Percentiles rank a stretch among this genome's conserved stretches.
Evolutionary conservation across 2,329 filamentous ascomycete species (phyloP).

Genomic region (Capronia epimyces): DNA sequence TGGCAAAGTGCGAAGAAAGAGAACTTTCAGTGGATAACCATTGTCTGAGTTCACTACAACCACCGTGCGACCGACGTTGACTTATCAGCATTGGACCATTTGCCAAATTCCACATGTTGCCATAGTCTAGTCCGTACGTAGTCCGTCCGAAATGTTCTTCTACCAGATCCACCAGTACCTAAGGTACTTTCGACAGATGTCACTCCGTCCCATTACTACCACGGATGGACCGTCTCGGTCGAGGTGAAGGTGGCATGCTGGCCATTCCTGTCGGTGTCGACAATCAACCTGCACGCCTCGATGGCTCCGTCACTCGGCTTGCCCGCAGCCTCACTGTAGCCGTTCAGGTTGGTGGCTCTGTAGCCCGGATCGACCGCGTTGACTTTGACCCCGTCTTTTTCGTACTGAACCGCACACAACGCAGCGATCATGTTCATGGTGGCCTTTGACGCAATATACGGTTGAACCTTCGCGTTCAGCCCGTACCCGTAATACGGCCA

Average conservation of each 20-base stretch:
- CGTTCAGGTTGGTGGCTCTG: slow-evolving; percentile 18
- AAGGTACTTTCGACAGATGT: too few relatives aligned
- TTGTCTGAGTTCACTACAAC: too few relatives aligned
- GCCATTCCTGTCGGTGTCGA: slow-evolving; percentile 15
- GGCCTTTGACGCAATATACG: slow-evolving; percentile 18
- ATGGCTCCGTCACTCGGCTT: slow-evolving; percentile 11
- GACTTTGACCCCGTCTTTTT: slow-evolving; percentile 24
- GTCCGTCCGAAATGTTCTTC: too few relatives aligned
- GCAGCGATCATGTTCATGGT: slow-evolving; percentile 22
- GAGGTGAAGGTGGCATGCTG: slow-evolving; percentile 13
- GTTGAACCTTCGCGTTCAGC: slow-evolving; percentile 3
- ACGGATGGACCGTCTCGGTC: slow-evolving; percentile 5
- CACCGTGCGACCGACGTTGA: too few relatives aligned
- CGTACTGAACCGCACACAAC: slow-evolving; percentile 12
- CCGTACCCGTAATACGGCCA: slow-evolving; percentile 6
- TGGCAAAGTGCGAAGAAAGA: too few relatives aligned
- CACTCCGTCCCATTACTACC: too few relatives aligned
- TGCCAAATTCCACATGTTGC: too few relatives aligned
- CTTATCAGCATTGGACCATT: too few relatives aligned
- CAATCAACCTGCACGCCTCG: slow-evolving; percentile 17
- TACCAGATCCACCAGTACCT: too few relatives aligned
- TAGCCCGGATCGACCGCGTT: slow-evolving; percentile 19
- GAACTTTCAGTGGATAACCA: too few relatives aligned
- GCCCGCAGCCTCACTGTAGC: slow-evolving; percentile 3
- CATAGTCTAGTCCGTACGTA: too few relatives aligned